These are phyloP conservation scores for Penicillium pancosmium DNA, from an alignment of 495 filamentous ascomycete species.

Conservation along the genomic window DNA sequence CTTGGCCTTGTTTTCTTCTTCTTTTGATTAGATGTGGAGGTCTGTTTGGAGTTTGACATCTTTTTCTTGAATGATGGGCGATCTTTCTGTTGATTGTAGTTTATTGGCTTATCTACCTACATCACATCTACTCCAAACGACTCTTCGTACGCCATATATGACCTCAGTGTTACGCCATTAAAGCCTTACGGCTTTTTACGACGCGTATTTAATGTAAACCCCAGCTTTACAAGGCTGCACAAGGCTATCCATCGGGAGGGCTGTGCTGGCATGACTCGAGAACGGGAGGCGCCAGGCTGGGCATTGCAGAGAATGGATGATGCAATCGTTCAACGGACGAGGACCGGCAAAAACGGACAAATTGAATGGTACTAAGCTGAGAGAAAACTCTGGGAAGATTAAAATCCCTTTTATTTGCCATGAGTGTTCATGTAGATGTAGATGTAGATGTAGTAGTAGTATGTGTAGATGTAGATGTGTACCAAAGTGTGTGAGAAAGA, in stretches of 20 bases:
- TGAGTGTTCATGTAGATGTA: slow-evolving; percentile 3
- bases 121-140: too few species aligned
- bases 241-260: background rate
- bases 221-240: background rate
- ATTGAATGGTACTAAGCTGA: too few species aligned
- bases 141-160: background rate
- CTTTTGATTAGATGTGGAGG: background rate
- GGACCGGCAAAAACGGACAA: too few species aligned
- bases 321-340: background rate
- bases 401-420: background rate
- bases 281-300: slow-evolving; percentile 1
- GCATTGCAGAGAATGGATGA: background rate
- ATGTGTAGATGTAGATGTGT: background rate
- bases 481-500: slow-evolving; percentile 5
- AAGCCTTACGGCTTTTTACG: background rate
- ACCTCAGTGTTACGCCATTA: background rate
- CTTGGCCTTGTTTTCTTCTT: background rate
- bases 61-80: background rate
- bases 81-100: too few species aligned
- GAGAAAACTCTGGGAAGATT: background rate
- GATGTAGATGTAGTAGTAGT: background rate
- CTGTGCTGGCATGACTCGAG: background rate
- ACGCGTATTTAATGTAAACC: background rate
- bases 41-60: background rate
- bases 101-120: too few species aligned